phyloP scores from a whole-genome alignment of 23 red algal genomes.

The Gracilaria gracilis region DNA sequence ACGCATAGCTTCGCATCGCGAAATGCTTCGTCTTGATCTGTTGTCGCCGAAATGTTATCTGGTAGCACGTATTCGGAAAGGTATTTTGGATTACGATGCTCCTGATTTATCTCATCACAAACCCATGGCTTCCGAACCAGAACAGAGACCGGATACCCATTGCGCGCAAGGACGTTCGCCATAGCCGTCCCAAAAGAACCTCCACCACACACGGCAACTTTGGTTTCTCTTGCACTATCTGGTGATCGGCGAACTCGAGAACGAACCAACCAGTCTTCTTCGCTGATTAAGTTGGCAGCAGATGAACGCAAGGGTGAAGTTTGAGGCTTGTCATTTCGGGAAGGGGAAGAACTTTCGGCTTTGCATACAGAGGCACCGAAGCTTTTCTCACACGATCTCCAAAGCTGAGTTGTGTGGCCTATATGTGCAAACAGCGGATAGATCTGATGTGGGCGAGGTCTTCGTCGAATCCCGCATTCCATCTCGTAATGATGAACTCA shows the following conservation, averaged over 20 bases:
- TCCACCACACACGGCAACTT: constrained; percentile 84
- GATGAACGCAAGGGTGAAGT: not conserved
- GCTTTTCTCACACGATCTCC: not conserved
- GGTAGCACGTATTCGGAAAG: constrained; percentile 82
- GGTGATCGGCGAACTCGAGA: constrained; percentile 72
- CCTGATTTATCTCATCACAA: constrained; percentile 84
- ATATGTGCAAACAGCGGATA: not conserved
- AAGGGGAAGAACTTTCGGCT: not conserved
- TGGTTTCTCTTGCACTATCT: constrained; percentile 40
- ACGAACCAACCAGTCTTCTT: constrained; percentile 78
- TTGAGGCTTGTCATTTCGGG: not conserved
- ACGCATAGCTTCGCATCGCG: constrained; percentile 78
- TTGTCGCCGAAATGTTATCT: constrained; percentile 78
- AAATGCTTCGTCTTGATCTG: constrained; percentile 76
- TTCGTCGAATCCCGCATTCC: constrained; percentile 12
- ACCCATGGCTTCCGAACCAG: constrained; percentile 84
- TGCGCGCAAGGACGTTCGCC: constrained; percentile 83
- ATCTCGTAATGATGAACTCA: no score
- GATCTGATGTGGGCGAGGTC: not conserved
- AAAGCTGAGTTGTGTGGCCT: not conserved
- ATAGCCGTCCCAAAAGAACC: constrained; percentile 98
- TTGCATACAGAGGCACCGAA: not conserved
- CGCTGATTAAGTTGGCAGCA: constrained; percentile 12
- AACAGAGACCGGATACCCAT: constrained; percentile 88
- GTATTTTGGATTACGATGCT: constrained; percentile 92